phyloP scores from a whole-genome alignment of 352 stramenopile species.

The Blastocystis sp. region DNA sequence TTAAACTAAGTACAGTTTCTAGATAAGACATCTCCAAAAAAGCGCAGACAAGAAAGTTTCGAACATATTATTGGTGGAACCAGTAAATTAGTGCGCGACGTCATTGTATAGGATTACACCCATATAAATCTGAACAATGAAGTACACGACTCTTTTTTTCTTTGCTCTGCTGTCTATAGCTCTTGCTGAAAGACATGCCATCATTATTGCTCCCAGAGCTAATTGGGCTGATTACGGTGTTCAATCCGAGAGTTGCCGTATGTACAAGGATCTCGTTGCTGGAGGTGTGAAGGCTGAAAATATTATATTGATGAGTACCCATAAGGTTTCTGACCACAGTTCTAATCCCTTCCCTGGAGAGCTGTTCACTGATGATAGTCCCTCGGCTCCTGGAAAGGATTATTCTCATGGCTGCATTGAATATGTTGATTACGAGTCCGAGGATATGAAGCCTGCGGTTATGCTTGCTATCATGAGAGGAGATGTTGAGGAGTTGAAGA shows the following conservation, averaged over 20 bases:
- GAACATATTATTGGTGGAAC: background rate
- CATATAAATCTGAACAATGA: background rate
- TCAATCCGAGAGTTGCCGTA: slow-evolving; percentile 58
- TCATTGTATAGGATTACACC: background rate
- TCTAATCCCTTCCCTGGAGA: slow-evolving; percentile 55
- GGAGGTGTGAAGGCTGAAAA: slow-evolving; percentile 62
- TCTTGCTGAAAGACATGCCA: slow-evolving; percentile 21
- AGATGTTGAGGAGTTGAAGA: slow-evolving; percentile 25
- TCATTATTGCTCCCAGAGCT: slow-evolving; percentile 59
- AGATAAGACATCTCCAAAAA: too few relatives aligned
- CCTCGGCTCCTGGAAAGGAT: slow-evolving; percentile 40
- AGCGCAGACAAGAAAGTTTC: background rate
- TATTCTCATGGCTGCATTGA: slow-evolving; percentile 29
- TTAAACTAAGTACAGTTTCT: too few relatives aligned
- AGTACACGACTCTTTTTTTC: background rate
- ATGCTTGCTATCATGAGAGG: slow-evolving; percentile 60
- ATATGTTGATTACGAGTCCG: slow-evolving; percentile 34
- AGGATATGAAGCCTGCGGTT: slow-evolving; percentile 10
- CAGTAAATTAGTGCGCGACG: background rate
- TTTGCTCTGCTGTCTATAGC: background rate
- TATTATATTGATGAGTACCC: slow-evolving; percentile 44
- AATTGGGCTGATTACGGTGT: slow-evolving; percentile 59
- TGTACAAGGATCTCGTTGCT: slow-evolving; percentile 63
- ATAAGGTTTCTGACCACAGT: background rate
- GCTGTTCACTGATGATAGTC: slow-evolving; percentile 49